These are phyloP conservation scores for Acorus gramineus DNA, from an alignment of 106 monocot genomes.

Conservation along the genomic window DNA sequence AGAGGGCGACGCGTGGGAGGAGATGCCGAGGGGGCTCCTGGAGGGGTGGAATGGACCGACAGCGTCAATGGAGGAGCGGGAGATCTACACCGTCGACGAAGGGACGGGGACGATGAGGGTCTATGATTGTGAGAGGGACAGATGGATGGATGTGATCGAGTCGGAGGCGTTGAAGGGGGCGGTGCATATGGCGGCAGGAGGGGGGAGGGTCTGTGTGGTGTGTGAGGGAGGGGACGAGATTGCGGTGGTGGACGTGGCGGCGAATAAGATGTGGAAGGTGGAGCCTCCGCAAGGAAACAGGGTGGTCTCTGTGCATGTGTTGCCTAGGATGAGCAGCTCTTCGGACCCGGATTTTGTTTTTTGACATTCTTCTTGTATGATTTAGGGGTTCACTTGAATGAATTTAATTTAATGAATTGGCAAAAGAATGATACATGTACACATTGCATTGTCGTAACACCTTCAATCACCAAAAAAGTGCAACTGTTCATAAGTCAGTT, in stretches of 20 bases:
- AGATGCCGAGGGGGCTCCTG: slow-evolving; percentile 60
- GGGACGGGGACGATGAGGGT: slow-evolving; percentile 28
- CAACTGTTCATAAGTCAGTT: no score
- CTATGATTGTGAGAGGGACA: slow-evolving; percentile 44
- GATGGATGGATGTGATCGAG: slow-evolving; percentile 27
- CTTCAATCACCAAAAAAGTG: no score
- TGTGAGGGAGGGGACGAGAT: slow-evolving; percentile 16
- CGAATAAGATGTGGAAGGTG: slow-evolving; percentile 34
- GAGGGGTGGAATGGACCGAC: slow-evolving; percentile 74
- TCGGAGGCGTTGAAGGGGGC: slow-evolving; percentile 34
- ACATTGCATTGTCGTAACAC: no score
- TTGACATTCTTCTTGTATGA: no score
- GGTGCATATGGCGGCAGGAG: slow-evolving; percentile 29
- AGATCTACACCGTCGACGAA: slow-evolving; percentile 47
- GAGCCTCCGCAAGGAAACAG: slow-evolving; percentile 37
- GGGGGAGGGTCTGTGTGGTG: slow-evolving; percentile 53
- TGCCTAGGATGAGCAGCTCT: slow-evolving; percentile 35
- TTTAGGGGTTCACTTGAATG: no score
- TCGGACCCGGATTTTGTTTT: no score
- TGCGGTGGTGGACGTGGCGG: slow-evolving; percentile 31
- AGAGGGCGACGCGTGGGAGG: slow-evolving; percentile 35
- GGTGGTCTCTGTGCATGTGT: slow-evolving; percentile 40
- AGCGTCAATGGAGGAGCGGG: slow-evolving; percentile 9
- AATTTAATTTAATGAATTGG: no score
- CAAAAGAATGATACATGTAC: no score